Evolutionary conservation across 495 filamentous ascomycete genomes (phyloP), one percentile per base, ranked within the genome.

Genomic region (Neurospora sublineolata): DNA sequence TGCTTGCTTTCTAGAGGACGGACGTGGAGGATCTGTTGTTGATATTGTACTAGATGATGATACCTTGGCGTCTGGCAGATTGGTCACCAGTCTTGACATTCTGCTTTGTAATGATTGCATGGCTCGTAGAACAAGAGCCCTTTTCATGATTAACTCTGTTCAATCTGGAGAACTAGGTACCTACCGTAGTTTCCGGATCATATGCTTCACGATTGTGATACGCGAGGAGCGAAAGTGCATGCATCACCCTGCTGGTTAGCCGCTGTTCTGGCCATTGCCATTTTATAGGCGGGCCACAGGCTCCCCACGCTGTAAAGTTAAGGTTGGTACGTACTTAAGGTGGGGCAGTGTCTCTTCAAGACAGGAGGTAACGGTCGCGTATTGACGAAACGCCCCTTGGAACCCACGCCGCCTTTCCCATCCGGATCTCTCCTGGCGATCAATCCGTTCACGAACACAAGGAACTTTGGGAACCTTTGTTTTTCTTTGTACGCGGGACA

Each of bases 1-100:
- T 84, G 73, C 77, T 84, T 70, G 82, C 80, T 23, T 85, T 84
- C 69, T 85, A 83, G 71, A 71, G 40, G 52, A 69, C 6, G 64
- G 20, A 41, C 36, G 39, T 58, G 60, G 41, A 6, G 14, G 37
- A 38, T 33, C 33, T 52, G 30, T 67, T 44, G 58, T 69, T 20
- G 27, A 8, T 64, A 12, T 8, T 64, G 14, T 60, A 60, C 52
- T 60, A 64, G 14, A 36, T 64, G 46, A 64, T 64, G 52, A 64
- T 64, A 64, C 52, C 52, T 64, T 64, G 27, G 27, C 52, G 33
- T 64, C 52, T 64, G 52, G 52, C 52, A 64, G 52, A 33, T 18
- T 64, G 52, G 52, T 64, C 52, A 64, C 52, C 52, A 6, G 52
- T 30, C 52, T 64, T 18, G 52, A 64, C 52, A 33, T 33, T 18